phyloP scores from a whole-genome alignment of 805 yeast genomes.

The Kregervanrija delftensis region DNA sequence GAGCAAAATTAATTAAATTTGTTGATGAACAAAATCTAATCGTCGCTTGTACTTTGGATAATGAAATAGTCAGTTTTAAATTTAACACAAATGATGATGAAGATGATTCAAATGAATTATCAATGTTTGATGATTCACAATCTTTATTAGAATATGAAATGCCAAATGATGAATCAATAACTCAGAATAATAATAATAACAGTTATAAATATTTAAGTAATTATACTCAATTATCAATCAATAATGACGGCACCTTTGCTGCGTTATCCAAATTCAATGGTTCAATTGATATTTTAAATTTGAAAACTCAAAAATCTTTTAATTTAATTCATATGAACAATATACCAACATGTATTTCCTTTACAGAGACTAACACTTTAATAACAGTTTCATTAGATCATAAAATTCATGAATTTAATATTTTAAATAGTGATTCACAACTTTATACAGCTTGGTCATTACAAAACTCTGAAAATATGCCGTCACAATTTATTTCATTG shows the following conservation, averaged over 20 bases:
- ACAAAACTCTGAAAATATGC: conserved; percentile 66
- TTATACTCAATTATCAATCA: conserved; percentile 46
- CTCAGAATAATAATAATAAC: not conserved
- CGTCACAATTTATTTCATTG: conserved; percentile 49
- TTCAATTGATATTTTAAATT: conserved; percentile 44
- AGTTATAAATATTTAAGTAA: conserved; percentile 32
- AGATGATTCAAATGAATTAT: conserved; percentile 25
- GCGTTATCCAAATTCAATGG: conserved; percentile 65
- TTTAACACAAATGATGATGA: conserved; percentile 35
- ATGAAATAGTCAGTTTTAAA: conserved; percentile 37
- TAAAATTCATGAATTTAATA: conserved; percentile 62
- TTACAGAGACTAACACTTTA: conserved; percentile 43
- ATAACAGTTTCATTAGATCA: conserved; percentile 68
- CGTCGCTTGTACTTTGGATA: conserved; percentile 51
- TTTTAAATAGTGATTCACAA: conserved; percentile 17
- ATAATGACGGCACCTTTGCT: conserved; percentile 36
- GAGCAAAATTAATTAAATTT: conserved; percentile 51
- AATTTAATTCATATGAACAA: conserved; percentile 54
- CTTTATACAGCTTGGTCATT: conserved; percentile 74
- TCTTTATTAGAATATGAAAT: conserved; percentile 26
- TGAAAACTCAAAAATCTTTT: conserved; percentile 20
- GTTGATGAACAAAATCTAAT: conserved; percentile 32
- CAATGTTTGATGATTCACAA: conserved; percentile 36
- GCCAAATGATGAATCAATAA: conserved; percentile 8
- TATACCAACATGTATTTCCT: conserved; percentile 54